Conservation (phyloP, 495 filamentous ascomycete species). For the Aspergillus wentii region DNA sequence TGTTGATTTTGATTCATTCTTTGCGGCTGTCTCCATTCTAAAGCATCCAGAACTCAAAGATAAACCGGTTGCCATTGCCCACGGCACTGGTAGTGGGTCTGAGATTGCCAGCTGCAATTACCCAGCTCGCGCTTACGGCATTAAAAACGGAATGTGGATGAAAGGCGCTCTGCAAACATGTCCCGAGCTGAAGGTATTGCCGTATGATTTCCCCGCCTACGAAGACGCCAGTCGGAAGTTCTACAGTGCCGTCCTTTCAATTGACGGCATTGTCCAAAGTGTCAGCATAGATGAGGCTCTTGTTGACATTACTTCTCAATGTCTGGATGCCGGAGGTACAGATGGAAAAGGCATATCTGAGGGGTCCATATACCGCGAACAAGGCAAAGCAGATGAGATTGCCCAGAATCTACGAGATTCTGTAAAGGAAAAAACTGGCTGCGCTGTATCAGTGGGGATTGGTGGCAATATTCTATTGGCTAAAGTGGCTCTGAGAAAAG, state of each 20-base stretch:
- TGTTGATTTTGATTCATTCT: constrained; percentile 97
- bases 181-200: constrained; percentile 76
- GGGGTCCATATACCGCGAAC: constrained; percentile 74
- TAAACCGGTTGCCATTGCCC: constrained; percentile 86
- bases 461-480: constrained; percentile 87
- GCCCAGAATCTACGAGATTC: constrained; percentile 59
- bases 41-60: constrained; percentile 71
- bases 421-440: constrained; percentile 70
- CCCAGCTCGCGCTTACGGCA: constrained; percentile 72
- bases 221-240: constrained; percentile 87
- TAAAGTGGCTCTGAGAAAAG: constrained; percentile 83
- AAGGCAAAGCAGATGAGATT: constrained; percentile 73
- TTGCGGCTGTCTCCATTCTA: constrained; percentile 82
- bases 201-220: constrained; percentile 91
- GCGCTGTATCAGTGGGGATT: constrained; percentile 91
- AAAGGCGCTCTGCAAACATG: constrained; percentile 78
- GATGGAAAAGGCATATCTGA: constrained; percentile 65
- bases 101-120: constrained; percentile 99
- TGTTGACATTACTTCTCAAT: constrained; percentile 66
- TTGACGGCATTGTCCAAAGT: constrained; percentile 83
- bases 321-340: constrained; percentile 61
- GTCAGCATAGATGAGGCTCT: constrained; percentile 95
- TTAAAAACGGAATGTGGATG: constrained; percentile 99
- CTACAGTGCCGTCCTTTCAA: constrained; percentile 74
- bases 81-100: constrained; percentile 76